Evolutionary conservation across 352 stramenopile genomes (phyloP), one percentile per base, ranked within the genome.

Genomic region (Lagenidium sp.): DNA sequence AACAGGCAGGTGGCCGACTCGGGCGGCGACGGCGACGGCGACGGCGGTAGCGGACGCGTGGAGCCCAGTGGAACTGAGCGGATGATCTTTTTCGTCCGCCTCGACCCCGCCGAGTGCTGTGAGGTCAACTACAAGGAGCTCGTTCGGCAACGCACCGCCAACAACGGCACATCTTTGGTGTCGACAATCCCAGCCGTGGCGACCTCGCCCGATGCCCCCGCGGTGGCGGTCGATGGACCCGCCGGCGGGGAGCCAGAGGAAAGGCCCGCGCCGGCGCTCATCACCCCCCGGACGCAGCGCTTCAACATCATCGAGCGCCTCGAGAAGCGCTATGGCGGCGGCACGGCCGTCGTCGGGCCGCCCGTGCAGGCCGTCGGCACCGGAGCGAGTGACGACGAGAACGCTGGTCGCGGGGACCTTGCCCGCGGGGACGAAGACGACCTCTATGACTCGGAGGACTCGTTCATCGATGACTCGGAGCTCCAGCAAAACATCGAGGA

Each of bases 241-340:
- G 7, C 29, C 39, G 29, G 42, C 41, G 13, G 20, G 65, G 3
- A n/a, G 12, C 10, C 20, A 44, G 44, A 36, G 50, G 29, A 36
- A 44, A 36, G 43, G 35, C 6, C 32, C 29, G 39, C 24, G 15
- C 18, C 35, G 24, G 31, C 44, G 26, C 40, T 56, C 15, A 32
- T 43, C 0, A 60, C 50, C 13, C 55, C 55, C 2, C 53, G 63
- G 2, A 60, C 63, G 15, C 53, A 85, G 55, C 74, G 76, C 20
- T 93, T 83, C 46, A 85, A 87, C 44, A 93, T 93, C 57, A 93
- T 93, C 40, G 81, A 93, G 44, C 71, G 80, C 16, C 55, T 93
- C 19, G 81, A 93, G 51, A 89, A 93, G 44, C 73, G 81, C 3
- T 93, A 93, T 37, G 81, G 81, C 23, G 60, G 72, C 16, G 81